A percentile compares a stretch with the other conserved stretches of the same genome.
Conservation (phyloP, 352 stramenopile species). For the Globisporangium spiculum region DNA sequence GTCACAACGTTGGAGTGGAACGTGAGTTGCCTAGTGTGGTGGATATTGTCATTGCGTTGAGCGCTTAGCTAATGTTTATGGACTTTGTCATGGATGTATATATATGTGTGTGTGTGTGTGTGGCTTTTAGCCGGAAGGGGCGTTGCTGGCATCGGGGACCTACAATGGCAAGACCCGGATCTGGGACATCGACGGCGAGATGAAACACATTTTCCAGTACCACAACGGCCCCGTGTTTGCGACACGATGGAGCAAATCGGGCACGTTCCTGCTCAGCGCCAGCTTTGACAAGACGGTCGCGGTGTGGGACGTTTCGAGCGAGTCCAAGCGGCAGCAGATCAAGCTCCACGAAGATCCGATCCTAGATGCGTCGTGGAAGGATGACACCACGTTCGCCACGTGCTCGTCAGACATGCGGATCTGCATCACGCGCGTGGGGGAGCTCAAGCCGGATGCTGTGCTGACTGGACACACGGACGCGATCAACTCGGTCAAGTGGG, state of each 20-base stretch:
- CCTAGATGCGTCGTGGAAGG: conserved; percentile 92
- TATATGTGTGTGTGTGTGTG: background rate
- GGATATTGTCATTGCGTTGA: background rate
- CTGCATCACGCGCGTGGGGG: conserved; percentile 88
- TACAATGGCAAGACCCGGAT: conserved; percentile 93
- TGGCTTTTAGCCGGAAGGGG: conserved; percentile 76
- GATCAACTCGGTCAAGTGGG: conserved; percentile 99
- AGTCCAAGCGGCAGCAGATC: conserved; percentile 93
- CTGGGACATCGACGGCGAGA: conserved; percentile 70
- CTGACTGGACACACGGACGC: conserved; percentile 94
- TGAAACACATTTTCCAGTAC: conserved; percentile 81
- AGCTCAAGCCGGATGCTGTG: conserved; percentile 69
- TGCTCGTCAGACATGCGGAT: conserved; percentile 94
- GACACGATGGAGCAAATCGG: conserved; percentile 79
- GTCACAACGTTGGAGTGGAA: conserved; percentile 98
- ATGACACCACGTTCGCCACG: conserved; percentile 92
- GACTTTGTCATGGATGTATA: background rate
- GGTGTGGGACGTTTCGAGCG: conserved; percentile 78
- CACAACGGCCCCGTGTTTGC: conserved; percentile 87
- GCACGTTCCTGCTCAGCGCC: conserved; percentile 67
- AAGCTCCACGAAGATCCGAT: conserved; percentile 91
- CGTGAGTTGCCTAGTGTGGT: conserved; percentile 40
- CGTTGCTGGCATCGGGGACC: conserved; percentile 91
- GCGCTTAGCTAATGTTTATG: background rate
- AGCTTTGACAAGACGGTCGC: conserved; percentile 87